These are phyloP conservation scores for Graphilbum sp. DNA, from an alignment of 2,329 filamentous ascomycete species.

Conservation along the genomic window DNA sequence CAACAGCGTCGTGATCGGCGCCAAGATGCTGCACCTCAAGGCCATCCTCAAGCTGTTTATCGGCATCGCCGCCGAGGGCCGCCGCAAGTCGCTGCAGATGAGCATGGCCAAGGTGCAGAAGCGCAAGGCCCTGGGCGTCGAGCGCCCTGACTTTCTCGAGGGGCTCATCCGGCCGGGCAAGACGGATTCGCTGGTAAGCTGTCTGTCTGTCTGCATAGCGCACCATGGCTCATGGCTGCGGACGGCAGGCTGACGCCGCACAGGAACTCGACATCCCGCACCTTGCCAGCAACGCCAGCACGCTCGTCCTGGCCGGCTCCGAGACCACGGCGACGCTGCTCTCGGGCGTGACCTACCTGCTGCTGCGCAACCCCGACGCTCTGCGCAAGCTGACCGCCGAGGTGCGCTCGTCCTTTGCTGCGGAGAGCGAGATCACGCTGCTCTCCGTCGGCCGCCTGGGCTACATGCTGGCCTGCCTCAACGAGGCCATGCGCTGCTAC, in stretches of 20 bases:
- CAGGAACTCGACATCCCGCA: constrained; percentile 3
- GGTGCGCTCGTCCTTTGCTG: constrained; percentile 13
- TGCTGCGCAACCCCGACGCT: constrained; percentile 11
- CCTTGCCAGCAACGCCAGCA: too few relatives aligned
- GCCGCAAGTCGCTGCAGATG: background rate
- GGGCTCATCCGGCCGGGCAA: too few relatives aligned
- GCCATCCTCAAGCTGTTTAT: background rate
- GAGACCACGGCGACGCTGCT: constrained; percentile 30
- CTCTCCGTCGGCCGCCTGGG: constrained; percentile 2
- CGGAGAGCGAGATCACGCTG: constrained; percentile 12
- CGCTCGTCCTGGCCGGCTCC: constrained; percentile 21
- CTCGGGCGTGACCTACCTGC: constrained; percentile 13
- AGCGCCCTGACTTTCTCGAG: constrained; percentile 14
- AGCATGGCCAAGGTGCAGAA: constrained; percentile 2
- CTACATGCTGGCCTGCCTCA: constrained; percentile 8
- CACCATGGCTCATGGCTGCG: too few relatives aligned
- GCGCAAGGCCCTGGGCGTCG: constrained; percentile 8
- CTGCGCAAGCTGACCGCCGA: constrained; percentile 12
- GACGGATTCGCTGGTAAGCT: too few relatives aligned
- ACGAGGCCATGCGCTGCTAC: constrained; percentile 8
- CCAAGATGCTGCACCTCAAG: background rate
- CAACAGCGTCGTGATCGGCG: background rate
- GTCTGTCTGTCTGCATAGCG: too few relatives aligned
- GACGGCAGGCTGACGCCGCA: too few relatives aligned
- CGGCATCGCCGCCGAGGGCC: background rate